Conservation (phyloP, 208 protist genomes). For the Trypanosoma mega region DNA sequence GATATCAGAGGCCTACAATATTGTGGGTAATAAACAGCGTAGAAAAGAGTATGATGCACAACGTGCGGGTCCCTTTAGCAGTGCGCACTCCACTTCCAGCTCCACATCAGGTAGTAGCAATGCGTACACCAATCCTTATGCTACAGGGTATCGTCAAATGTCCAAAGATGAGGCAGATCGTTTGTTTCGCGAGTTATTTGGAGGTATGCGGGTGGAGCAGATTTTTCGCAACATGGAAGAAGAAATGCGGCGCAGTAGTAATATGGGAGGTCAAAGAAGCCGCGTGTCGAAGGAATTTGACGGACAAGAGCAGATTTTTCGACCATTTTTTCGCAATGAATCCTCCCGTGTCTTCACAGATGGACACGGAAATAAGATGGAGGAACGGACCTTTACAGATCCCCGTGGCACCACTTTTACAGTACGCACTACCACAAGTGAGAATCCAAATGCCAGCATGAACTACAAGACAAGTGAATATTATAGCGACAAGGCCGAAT, state of each 20-base stretch:
- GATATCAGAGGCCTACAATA: constrained; percentile 85
- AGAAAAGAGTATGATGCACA: constrained; percentile 77
- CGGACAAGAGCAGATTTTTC: constrained; percentile 41
- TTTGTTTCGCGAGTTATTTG: constrained; percentile 86
- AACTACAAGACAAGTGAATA: constrained; percentile 70
- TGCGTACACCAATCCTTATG: constrained; percentile 4
- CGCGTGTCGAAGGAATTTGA: constrained; percentile 45
- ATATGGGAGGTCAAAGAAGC: constrained; percentile 20
- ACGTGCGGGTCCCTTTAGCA: constrained; percentile 33
- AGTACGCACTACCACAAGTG: constrained; percentile 58
- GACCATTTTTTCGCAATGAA: constrained; percentile 62
- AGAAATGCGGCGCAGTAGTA: constrained; percentile 53
- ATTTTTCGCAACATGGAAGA: constrained; percentile 85
- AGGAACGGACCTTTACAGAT: constrained; percentile 78
- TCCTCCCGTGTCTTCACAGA: constrained; percentile 60
- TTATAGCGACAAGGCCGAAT: constrained; percentile 37
- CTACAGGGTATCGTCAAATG: constrained; percentile 66
- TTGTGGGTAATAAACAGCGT: constrained; percentile 73
- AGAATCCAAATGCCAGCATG: constrained; percentile 64
- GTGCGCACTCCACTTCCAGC: constrained; percentile 10
- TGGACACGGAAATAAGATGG: constrained; percentile 75
- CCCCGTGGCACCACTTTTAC: constrained; percentile 64
- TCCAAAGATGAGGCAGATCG: constrained; percentile 85
- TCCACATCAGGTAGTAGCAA: constrained; percentile 22
- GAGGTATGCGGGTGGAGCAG: constrained; percentile 81